Percentiles rank a stretch among this genome's conserved stretches.
phyloP scores from a whole-genome alignment of 1,139 yeast species.

The Scheffersomyces lignicola region DNA sequence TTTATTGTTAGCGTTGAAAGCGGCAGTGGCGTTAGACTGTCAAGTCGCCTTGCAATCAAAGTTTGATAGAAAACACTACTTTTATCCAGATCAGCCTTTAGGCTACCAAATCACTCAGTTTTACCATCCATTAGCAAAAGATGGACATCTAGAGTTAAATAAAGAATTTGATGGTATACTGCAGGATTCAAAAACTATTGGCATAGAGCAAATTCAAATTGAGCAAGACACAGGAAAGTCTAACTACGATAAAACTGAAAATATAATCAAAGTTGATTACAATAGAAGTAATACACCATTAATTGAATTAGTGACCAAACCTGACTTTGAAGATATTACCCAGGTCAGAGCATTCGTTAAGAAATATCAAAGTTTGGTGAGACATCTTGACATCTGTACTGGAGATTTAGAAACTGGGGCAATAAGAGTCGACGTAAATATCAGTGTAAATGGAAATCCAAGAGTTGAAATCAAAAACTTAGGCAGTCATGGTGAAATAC shows the following conservation, averaged over 20 bases:
- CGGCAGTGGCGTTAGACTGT: constrained; percentile 72
- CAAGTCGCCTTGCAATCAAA: constrained; percentile 55
- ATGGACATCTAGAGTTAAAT: constrained; percentile 56
- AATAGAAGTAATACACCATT: constrained; percentile 86
- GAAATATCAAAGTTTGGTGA: constrained; percentile 72
- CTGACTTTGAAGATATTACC: constrained; percentile 70
- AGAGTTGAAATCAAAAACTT: constrained; percentile 89
- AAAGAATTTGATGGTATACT: constrained; percentile 56
- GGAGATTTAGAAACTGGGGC: constrained; percentile 96
- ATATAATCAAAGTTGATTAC: constrained; percentile 61
- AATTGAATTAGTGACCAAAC: constrained; percentile 88
- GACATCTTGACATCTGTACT: constrained; percentile 70
- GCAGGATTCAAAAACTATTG: constrained; percentile 38
- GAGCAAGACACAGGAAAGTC: constrained; percentile 96
- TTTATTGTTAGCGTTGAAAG: constrained; percentile 63
- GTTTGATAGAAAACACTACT: constrained; percentile 93
- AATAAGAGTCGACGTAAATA: constrained; percentile 90
- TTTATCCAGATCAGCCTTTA: constrained; percentile 93
- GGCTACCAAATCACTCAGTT: constrained; percentile 97
- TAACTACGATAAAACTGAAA: constrained; percentile 48
- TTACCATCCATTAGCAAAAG: constrained; percentile 72
- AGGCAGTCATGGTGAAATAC: constrained; percentile 80
- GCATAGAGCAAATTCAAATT: constrained; percentile 74
- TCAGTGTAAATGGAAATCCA: constrained; percentile 68
- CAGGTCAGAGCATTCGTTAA: constrained; percentile 79